Evolutionary conservation across 2,329 filamentous ascomycete species (phyloP).

Genomic region (Neonectria magnoliae): DNA sequence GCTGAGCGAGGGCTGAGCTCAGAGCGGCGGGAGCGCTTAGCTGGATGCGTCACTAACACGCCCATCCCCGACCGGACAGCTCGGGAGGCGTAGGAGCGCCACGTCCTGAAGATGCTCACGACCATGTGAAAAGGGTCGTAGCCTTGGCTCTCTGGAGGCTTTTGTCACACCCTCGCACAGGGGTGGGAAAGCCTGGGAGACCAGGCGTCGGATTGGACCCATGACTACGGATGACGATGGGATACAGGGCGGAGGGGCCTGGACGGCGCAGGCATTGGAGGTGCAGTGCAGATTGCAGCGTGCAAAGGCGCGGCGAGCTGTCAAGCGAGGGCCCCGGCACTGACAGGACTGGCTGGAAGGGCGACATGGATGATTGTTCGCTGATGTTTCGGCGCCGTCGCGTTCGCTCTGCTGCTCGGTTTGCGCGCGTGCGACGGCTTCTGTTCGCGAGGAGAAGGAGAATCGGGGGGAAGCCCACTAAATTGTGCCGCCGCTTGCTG

Average conservation of each 20-base stretch:
- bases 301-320: constrained; percentile 6
- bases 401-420: background rate
- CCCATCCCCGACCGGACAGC: constrained; percentile 32
- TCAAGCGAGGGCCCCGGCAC: constrained; percentile 3
- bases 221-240: constrained; percentile 16
- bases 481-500: background rate
- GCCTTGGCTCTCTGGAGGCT: constrained; percentile 7
- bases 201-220: constrained; percentile 20
- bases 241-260: background rate
- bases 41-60: background rate
- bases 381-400: background rate
- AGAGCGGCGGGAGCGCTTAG: background rate
- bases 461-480: background rate
- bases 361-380: background rate
- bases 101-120: constrained; percentile 1
- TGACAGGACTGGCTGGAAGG: constrained; percentile 1
- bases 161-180: constrained; percentile 3
- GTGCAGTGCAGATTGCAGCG: constrained; percentile 4
- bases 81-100: constrained; percentile 35
- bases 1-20: background rate
- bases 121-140: constrained; percentile 13
- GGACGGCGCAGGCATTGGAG: constrained; percentile 13
- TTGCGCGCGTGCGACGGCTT: background rate
- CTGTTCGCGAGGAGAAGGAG: constrained; percentile 1
- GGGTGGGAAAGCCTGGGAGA: constrained; percentile 1